These are phyloP conservation scores for Cyberlindnera samutprakarnensis DNA, from an alignment of 805 yeast species.

Conservation along the genomic window DNA sequence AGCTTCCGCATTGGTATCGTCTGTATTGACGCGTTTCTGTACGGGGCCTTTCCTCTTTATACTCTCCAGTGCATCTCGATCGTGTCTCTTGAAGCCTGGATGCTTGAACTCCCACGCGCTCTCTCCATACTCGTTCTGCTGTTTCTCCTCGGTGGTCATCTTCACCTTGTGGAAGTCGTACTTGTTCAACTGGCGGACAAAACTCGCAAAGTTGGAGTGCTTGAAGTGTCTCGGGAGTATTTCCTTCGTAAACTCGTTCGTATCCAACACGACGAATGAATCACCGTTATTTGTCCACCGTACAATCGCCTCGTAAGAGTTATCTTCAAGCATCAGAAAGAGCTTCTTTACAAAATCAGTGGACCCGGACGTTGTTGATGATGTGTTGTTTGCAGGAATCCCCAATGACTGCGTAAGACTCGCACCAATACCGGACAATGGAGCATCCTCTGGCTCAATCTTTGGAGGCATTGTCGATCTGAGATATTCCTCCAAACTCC, in stretches of 20 bases:
- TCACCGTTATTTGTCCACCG: constrained; percentile 85
- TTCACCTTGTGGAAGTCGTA: constrained; percentile 97
- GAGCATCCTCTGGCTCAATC: constrained; percentile 6
- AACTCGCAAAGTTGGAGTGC: constrained; percentile 90
- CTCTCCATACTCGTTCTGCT: constrained; percentile 52
- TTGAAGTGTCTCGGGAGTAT: constrained; percentile 90
- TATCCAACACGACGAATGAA: constrained; percentile 81
- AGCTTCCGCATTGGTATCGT: constrained; percentile 13
- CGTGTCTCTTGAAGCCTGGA: constrained; percentile 75
- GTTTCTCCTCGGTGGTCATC: constrained; percentile 54
- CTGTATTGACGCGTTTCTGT: constrained; percentile 33
- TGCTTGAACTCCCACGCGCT: constrained; percentile 94
- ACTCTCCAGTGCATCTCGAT: constrained; percentile 72
- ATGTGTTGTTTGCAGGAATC: constrained; percentile 14
- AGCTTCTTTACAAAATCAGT: constrained; percentile 75
- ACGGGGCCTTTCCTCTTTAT: constrained; percentile 78
- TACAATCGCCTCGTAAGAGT: constrained; percentile 66
- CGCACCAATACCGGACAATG: neutral
- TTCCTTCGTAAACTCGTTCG: constrained; percentile 82
- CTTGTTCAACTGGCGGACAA: constrained; percentile 92
- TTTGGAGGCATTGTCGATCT: constrained; percentile 13
- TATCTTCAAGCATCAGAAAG: constrained; percentile 79
- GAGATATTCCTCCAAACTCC: neutral
- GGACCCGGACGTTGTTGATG: constrained; percentile 36
- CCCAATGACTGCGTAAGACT: constrained; percentile 16